Conservation (phyloP, 2,329 filamentous ascomycete genomes). For the Pseudogymnoascus sp. region DNA sequence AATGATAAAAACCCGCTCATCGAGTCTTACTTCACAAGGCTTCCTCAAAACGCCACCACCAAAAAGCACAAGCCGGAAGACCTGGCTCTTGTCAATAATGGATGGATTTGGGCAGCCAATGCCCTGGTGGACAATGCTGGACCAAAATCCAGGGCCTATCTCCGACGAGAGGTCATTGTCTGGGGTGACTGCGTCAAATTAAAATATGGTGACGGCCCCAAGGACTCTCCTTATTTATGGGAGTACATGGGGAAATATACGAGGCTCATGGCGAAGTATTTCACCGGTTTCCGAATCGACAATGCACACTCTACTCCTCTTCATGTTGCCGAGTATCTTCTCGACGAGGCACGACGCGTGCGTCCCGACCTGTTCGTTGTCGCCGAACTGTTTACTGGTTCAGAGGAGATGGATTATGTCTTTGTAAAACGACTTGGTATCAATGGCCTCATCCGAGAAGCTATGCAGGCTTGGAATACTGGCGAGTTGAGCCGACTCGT, state of each 20-base stretch:
- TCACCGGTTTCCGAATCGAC: constrained; percentile 91
- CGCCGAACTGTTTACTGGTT: constrained; percentile 91
- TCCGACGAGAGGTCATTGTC: constrained; percentile 92
- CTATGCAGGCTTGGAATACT: constrained; percentile 97
- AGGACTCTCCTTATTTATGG: constrained; percentile 93
- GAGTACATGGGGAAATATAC: constrained; percentile 93
- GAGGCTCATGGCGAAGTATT: constrained; percentile 86
- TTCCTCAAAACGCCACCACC: constrained; percentile 73
- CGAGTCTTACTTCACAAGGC: constrained; percentile 88
- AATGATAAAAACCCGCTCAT: constrained; percentile 72
- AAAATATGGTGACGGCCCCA: constrained; percentile 70
- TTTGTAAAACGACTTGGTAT: constrained; percentile 91
- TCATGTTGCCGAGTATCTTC: constrained; percentile 86
- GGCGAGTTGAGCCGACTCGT: constrained; percentile 87
- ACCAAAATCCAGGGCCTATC: constrained; percentile 79
- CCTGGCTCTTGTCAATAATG: constrained; percentile 85
- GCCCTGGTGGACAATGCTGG: constrained; percentile 91
- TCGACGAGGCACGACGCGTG: constrained; percentile 85
- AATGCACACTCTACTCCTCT: constrained; percentile 96
- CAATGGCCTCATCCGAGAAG: constrained; percentile 87
- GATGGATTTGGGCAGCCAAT: constrained; percentile 98
- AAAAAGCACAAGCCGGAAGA: constrained; percentile 68
- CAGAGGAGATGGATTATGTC: constrained; percentile 90
- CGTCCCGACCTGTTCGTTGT: constrained; percentile 85
- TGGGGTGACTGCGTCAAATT: constrained; percentile 99